Base-by-base conservation (phyloP, 805 yeast genomes). In the Yamadazyma takamatsuzukensis region DNA sequence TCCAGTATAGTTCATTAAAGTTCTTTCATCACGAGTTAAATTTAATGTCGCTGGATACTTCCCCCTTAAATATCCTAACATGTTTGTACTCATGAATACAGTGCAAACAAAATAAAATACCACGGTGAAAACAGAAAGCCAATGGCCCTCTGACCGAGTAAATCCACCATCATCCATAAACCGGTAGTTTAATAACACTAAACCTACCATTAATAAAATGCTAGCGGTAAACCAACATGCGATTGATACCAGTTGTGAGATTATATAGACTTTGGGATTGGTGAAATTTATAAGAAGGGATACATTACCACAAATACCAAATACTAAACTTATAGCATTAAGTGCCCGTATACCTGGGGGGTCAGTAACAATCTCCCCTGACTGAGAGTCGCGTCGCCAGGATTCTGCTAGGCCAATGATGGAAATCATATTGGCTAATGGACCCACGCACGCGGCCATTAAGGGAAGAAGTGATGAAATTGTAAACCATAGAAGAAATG, bases 371-470 rank as follows among this genome's bases (percentile, higher is more conserved):
- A 43, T 41, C 0, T 38, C 25, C 0, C 59, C 56, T 0, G 53
- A 42, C 4, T 41, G 42, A 3, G 43, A 49, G 15, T 54, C 51
- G 4, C 49, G 27, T 32, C 80, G 54, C 96, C 96, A 86, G 29
- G 70, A 66, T 36, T 82, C 80, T 0, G 79, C 76, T 11, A 84
- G 66, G 5, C 89, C 85, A 2, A 83, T 78, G 4, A 83, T 64
- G 0, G 90, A 81, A 25, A 78, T 69, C 68, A 83, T 72, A 45
- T 84, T 84, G 5, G 90, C 79, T 17, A 86, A 46, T 0, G 95
- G 95, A 0, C 93, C 94, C 22, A 80, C 47, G 44, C 90, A 83
- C 4, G 90, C 87, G 1, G 89, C 78, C 6, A 81, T 51, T 16
- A 86, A 68, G 0, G 96, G 96, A 42, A 85, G 70, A 44, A 79